Base-by-base conservation (phyloP, 805 yeast species). In the Jamesozyma gamospora region DNA sequence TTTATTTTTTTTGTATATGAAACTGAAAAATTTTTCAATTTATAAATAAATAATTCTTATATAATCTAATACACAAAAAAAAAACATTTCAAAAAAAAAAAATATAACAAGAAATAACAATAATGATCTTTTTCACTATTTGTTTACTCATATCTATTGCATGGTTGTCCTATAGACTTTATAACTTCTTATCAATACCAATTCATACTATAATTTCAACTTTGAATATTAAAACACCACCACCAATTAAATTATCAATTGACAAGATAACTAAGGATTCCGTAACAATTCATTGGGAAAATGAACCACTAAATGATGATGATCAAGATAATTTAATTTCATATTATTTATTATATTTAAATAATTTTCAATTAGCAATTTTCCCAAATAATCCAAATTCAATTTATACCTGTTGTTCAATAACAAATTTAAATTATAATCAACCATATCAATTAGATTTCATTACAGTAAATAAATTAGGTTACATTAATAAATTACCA, bases 221-320 rank as follows among this genome's bases (percentile, higher is more conserved):
- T 24, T 36, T 57, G 32, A 51, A 54, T 33, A 49, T 60, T 16
- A 48, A 47, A 30, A 54, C 55, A 11, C 63, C 64, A 25, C 58
- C 60, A 14, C 54, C 62, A 3, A 51, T 57, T 4, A 58, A 58
- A 38, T 55, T 58, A 4, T 58, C 64, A 2, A 55, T 60, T 17
- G 64, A 60, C 41, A 53, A 47, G 31, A 52, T 60, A n/a, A 46
- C 58, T 4, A 42, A 40, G 14, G 46, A 48, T 29, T 48, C 60
- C 1, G 49, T 60, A 7, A 54, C 62, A 3, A 41, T 60, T 12
- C 62, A 58, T 45, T 60, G 64, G 64, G 64, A 60, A 41, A 60
- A 60, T 40, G 61, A 58, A 37, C 45, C 49, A 2, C 11, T 27
- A 13, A 38, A 41, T 9, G 32, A 14, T 11, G 4, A 16, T 19